Conservation (phyloP, 2,329 filamentous ascomycete species). For the Paraphaeosphaeria minitans region DNA sequence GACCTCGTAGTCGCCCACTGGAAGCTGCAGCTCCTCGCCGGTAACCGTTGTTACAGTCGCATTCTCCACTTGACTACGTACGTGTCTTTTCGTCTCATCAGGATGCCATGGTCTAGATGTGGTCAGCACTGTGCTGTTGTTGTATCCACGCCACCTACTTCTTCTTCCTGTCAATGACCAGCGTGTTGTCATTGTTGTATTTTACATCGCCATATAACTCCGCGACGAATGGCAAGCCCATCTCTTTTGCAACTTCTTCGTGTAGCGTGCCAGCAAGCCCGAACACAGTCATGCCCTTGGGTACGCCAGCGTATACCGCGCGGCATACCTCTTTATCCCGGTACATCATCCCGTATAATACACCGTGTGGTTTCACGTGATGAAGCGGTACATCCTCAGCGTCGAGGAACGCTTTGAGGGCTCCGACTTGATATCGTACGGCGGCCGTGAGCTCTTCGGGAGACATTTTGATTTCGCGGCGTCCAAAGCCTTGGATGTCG, state of each 20-base stretch:
- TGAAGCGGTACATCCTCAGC: constrained; percentile 61
- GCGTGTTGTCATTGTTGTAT: constrained; percentile 56
- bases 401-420: constrained; percentile 64
- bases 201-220: constrained; percentile 64
- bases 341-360: constrained; percentile 64
- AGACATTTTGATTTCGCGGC: constrained; percentile 64
- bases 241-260: constrained; percentile 59
- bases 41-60: constrained; percentile 49
- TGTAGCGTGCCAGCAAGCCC: constrained; percentile 61
- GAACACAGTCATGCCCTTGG: constrained; percentile 58
- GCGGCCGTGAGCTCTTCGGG: constrained; percentile 63
- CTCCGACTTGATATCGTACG: constrained; percentile 67
- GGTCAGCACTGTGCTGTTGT: neutral
- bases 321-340: constrained; percentile 57
- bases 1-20: constrained; percentile 49
- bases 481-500: constrained; percentile 69
- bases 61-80: constrained; percentile 48
- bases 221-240: constrained; percentile 59
- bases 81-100: constrained; percentile 50
- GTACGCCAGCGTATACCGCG: constrained; percentile 60
- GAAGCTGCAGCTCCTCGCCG: constrained; percentile 49
- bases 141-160: constrained; percentile 43
- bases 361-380: constrained; percentile 68
- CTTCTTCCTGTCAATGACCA: constrained; percentile 65
- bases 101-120: constrained; percentile 46